A percentile compares a stretch with the other conserved stretches of the same genome.
Evolutionary conservation across 169 alveolate genomes (phyloP).

Genomic region (Pseudocohnilembus persalinus): DNA sequence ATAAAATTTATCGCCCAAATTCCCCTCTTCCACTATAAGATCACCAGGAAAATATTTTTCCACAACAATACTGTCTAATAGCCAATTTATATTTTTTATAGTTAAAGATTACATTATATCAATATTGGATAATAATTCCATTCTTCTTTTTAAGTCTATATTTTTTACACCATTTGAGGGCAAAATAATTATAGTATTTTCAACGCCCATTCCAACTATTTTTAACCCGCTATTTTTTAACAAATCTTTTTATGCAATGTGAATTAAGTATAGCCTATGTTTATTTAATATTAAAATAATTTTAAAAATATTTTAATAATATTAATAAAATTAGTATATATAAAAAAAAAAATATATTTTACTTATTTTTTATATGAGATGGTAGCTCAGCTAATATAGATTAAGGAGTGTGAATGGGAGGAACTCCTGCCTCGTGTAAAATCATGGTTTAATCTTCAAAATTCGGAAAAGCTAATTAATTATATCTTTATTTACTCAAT

Average conservation of each 20-base stretch:
- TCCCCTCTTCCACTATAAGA: slow-evolving; percentile 78
- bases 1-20: slow-evolving; percentile 78
- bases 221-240: slow-evolving; percentile 37
- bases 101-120: slow-evolving; percentile 43
- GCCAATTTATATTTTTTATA: slow-evolving; percentile 75
- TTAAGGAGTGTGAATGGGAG: slow-evolving; percentile 50
- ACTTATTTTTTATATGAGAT: slow-evolving; percentile 23
- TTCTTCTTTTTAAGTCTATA: slow-evolving; percentile 33
- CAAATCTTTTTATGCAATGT: slow-evolving; percentile 38
- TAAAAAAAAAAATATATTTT: neutral
- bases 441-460: slow-evolving; percentile 31
- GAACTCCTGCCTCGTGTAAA: slow-evolving; percentile 53
- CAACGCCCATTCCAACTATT: slow-evolving; percentile 44
- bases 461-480: slow-evolving; percentile 32
- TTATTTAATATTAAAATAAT: too few relatives aligned
- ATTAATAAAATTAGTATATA: neutral
- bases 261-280: slow-evolving; percentile 35
- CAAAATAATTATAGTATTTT: slow-evolving; percentile 39
- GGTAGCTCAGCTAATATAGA: slow-evolving; percentile 33
- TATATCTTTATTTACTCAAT: slow-evolving; percentile 30
- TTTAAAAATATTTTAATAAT: neutral
- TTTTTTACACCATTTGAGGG: slow-evolving; percentile 36
- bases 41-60: slow-evolving; percentile 69
- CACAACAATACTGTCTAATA: slow-evolving; percentile 70
- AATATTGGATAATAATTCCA: slow-evolving; percentile 35